A percentile compares a stretch with the other conserved stretches of the same genome.
Conservation (phyloP, 768 basidiomycete species). For the Gloeopeniophorella convolvens region DNA sequence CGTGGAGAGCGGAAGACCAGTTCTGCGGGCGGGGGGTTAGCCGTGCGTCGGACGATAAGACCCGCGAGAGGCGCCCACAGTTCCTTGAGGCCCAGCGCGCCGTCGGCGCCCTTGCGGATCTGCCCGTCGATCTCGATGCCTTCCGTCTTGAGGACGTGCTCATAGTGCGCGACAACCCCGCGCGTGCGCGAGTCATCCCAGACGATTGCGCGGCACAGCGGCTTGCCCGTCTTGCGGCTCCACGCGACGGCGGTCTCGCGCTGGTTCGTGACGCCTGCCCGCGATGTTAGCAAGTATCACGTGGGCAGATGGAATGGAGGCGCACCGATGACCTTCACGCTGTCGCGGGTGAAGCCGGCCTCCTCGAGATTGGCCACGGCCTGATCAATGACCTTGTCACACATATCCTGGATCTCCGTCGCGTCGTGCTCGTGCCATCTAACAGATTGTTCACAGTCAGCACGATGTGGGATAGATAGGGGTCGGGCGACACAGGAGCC, state of each 20-base stretch:
- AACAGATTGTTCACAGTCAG: conserved; percentile 10
- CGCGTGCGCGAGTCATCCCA: conserved; percentile 97
- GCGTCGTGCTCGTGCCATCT: conserved; percentile 98
- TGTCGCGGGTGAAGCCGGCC: conserved; percentile 69
- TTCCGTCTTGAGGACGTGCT: conserved; percentile 58
- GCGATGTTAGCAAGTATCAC: conserved; percentile 2
- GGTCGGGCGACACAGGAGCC: not conserved
- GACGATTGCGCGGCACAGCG: conserved; percentile 84
- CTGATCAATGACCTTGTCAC: conserved; percentile 67
- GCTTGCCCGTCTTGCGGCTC: conserved; percentile 85
- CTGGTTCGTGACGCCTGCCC: conserved; percentile 90
- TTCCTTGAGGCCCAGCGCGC: conserved; percentile 53
- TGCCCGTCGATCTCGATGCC: conserved; percentile 71
- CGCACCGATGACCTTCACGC: conserved; percentile 89
- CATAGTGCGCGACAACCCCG: conserved; percentile 72
- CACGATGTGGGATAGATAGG: not conserved
- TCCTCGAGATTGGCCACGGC: conserved; percentile 66
- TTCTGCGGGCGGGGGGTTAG: conserved; percentile 40
- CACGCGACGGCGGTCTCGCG: conserved; percentile 94
- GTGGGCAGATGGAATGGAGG: conserved; percentile 7
- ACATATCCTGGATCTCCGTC: conserved; percentile 68
- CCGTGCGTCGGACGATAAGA: not conserved
- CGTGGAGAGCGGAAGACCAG: conserved; percentile 90
- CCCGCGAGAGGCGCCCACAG: conserved; percentile 43
- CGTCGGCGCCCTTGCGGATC: conserved; percentile 67